Evolutionary conservation across 768 basidiomycete genomes (phyloP), one percentile per base, ranked within the genome.

Genomic region (Sistotremastrum niveocremeum): DNA sequence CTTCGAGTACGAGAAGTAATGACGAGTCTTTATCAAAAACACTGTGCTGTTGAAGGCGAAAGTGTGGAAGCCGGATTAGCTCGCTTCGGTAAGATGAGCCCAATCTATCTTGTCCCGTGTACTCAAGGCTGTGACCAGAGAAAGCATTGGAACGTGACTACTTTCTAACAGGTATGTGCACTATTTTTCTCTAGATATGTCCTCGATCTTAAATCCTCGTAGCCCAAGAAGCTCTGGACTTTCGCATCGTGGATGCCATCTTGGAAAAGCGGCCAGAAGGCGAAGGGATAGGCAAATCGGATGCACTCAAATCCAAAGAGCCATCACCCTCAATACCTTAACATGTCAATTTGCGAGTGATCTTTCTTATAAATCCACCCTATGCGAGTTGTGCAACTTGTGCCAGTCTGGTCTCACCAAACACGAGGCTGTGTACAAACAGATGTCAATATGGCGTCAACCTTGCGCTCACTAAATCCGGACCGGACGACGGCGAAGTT

Each of bases 201-300:
- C 37, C 44, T 37, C 41, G 30, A 51, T 53, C 52, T 42, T 53
- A 55, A 32, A 51, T 59, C 43, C 48, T 52, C 49, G 52, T 62
- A 79, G 87, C 91, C 4, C 77, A 81, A 60, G 86, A 94, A 71
- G 89, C 90, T 8, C 68, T 88, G 52, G 73, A 79, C 34, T 97
- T 97, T 62, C 91, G 91, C 37, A 84, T 97, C 46, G 84, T 95
- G 43, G 91, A 97, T 65, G 84, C 83, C 46, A 86, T 97, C 54
- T 71, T 95, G 46, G 82, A 89, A 63, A 82, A 74, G 57, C 69
- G 84, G 48, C 9, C 12, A 12, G 20, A 20, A 20, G 20, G 20
- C 20, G 20, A 20, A 20, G 20, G 20, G 2, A 20, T 20, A 20
- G 20, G 20, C 20, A 20, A 20, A 20, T 20, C 20, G 2, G 20